A percentile compares a stretch with the other conserved stretches of the same genome.
These are phyloP conservation scores for Vitellaria paradoxa DNA, from an alignment of 179 eudicot genomes.

Conservation along the genomic window DNA sequence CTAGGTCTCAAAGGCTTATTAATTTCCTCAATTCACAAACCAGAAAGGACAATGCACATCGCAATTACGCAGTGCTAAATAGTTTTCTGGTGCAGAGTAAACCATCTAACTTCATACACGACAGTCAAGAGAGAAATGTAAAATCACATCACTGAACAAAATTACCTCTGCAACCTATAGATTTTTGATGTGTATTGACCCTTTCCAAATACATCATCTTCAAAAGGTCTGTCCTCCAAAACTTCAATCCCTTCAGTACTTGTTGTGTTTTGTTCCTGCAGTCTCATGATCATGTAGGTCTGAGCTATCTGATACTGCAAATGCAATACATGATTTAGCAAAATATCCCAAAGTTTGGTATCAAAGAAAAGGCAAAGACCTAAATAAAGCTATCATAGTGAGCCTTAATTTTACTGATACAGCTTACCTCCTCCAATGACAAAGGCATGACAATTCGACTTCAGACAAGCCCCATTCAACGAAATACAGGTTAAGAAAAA, in stretches of 20 bases:
- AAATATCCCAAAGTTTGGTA: constrained; percentile 1
- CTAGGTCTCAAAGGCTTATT: neutral
- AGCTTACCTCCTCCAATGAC: constrained; percentile 58
- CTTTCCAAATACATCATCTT: constrained; percentile 54
- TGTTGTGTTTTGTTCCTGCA: constrained; percentile 53
- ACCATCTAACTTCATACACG: neutral
- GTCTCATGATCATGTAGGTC: constrained; percentile 54
- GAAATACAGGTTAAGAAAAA: constrained; percentile 41
- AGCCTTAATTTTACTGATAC: neutral
- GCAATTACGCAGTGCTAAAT: neutral
- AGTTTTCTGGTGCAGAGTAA: neutral
- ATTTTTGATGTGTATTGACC: constrained; percentile 58
- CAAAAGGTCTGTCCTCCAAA: constrained; percentile 46
- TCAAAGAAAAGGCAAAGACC: neutral
- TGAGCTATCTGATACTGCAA: constrained; percentile 69
- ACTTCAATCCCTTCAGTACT: constrained; percentile 61
- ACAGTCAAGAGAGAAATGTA: neutral
- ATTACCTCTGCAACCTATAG: constrained; percentile 57
- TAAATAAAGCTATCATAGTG: neutral
- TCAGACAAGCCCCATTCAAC: constrained; percentile 17
- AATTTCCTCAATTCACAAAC: neutral
- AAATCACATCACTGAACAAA: neutral
- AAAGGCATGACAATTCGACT: constrained; percentile 77
- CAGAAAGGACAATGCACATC: neutral
- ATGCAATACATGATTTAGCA: neutral